phyloP scores from a whole-genome alignment of 2,329 filamentous ascomycete genomes.

The Penicillium sp. region DNA sequence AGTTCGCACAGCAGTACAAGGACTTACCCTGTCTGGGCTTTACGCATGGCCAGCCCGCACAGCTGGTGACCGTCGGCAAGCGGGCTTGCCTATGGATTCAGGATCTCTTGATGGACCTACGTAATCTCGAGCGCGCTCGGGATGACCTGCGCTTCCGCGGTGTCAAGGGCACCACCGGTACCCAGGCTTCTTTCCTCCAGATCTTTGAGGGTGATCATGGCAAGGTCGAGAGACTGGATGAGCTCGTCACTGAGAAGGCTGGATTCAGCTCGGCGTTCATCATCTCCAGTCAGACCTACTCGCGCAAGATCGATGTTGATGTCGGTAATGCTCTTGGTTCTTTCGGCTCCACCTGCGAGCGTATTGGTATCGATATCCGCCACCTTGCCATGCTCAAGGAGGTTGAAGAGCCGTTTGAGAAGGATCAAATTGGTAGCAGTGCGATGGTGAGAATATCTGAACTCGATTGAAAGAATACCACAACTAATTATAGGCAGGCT shows the following conservation, averaged over 20 bases:
- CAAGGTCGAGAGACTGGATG: slow-evolving; percentile 58
- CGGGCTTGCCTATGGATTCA: slow-evolving; percentile 69
- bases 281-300: slow-evolving; percentile 68
- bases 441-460: slow-evolving; percentile 45
- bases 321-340: slow-evolving; percentile 75
- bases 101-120: slow-evolving; percentile 68
- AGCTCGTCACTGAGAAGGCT: slow-evolving; percentile 60
- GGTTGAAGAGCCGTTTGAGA: slow-evolving; percentile 77
- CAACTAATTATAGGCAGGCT: slow-evolving; percentile 46
- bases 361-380: slow-evolving; percentile 68
- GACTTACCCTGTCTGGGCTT: slow-evolving; percentile 66
- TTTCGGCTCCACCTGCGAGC: slow-evolving; percentile 71
- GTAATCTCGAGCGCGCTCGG: slow-evolving; percentile 64
- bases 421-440: slow-evolving; percentile 66
- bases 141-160: slow-evolving; percentile 69
- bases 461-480: slow-evolving; percentile 1
- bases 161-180: slow-evolving; percentile 66
- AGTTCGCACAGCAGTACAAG: slow-evolving; percentile 69
- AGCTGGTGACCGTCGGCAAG: slow-evolving; percentile 59
- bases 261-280: slow-evolving; percentile 57
- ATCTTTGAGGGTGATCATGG: slow-evolving; percentile 58
- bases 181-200: slow-evolving; percentile 70
- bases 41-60: slow-evolving; percentile 60
- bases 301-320: slow-evolving; percentile 73
- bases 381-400: slow-evolving; percentile 73